Evolutionary conservation across 2,329 filamentous ascomycete genomes (phyloP).

Genomic region (Thermoascus crustaceus): DNA sequence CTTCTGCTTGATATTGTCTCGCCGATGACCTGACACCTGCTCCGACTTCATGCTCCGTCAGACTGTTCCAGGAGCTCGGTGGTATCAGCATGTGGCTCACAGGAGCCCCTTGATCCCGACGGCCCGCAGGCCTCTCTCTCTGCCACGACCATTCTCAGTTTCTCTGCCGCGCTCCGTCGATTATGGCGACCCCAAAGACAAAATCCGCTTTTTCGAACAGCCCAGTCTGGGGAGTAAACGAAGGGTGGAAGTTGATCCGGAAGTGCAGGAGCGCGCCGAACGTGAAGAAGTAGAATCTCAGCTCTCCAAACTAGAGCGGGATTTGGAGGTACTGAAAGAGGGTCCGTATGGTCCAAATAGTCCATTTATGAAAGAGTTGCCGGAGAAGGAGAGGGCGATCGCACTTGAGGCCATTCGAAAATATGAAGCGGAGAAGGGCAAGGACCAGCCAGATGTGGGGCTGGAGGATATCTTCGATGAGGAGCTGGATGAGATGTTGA

Average conservation of each 20-base stretch:
- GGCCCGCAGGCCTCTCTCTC: conserved; percentile 7
- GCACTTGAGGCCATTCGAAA: conserved; percentile 36
- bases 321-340: conserved; percentile 32
- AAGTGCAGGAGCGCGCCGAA: conserved; percentile 32
- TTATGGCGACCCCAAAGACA: conserved; percentile 32
- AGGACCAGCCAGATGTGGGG: conserved; percentile 15
- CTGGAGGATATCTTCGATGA: conserved; percentile 34
- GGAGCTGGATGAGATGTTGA: conserved; percentile 34
- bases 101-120: conserved; percentile 21
- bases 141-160: conserved; percentile 24
- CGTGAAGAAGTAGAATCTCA: conserved; percentile 28
- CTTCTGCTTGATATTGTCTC: conserved; percentile 5
- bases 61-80: conserved; percentile 36
- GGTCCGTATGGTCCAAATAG: conserved; percentile 38
- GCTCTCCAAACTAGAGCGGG: conserved; percentile 32
- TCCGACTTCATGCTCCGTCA: conserved; percentile 37
- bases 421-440: conserved; percentile 30
- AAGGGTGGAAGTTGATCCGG: conserved; percentile 29
- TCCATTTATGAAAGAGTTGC: conserved; percentile 34
- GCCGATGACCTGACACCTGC: conserved; percentile 26
- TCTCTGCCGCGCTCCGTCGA: conserved; percentile 21
- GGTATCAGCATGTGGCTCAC: conserved; percentile 35
- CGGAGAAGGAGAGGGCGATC: conserved; percentile 33
- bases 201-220: conserved; percentile 38
- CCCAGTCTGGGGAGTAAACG: conserved; percentile 27